phyloP scores from a whole-genome alignment of 1,139 yeast species.

The Yamadazyma diospyri region DNA sequence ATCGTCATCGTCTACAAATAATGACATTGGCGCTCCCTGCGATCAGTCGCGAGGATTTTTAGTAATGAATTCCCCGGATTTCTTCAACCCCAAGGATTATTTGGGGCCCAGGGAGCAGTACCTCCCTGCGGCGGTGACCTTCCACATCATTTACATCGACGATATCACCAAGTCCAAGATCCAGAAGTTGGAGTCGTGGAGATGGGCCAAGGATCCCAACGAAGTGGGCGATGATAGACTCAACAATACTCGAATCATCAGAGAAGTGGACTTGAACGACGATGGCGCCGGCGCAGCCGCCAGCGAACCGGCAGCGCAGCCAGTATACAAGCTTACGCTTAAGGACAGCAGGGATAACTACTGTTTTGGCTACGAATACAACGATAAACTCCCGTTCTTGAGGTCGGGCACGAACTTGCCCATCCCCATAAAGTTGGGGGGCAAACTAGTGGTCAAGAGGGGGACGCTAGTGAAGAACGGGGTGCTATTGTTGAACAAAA shows the following conservation, averaged over 20 bases:
- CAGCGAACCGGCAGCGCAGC: slow-evolving; percentile 7
- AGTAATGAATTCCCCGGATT: slow-evolving; percentile 4
- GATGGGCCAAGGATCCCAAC: slow-evolving; percentile 35
- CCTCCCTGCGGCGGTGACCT: slow-evolving; percentile 19
- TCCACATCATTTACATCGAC: slow-evolving; percentile 31
- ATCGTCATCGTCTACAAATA: slow-evolving; percentile 16
- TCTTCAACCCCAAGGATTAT: slow-evolving; percentile 18
- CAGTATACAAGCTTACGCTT: slow-evolving; percentile 32
- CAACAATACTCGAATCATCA: slow-evolving; percentile 23
- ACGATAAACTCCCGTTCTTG: slow-evolving; percentile 34
- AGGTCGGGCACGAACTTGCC: slow-evolving; percentile 25
- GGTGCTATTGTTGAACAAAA: slow-evolving; percentile 26
- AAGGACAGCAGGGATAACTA: slow-evolving; percentile 30
- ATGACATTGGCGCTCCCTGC: slow-evolving; percentile 10
- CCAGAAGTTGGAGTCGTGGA: slow-evolving; percentile 40
- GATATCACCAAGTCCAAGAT: slow-evolving; percentile 35
- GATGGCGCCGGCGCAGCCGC: slow-evolving; percentile 7
- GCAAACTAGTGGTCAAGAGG: slow-evolving; percentile 27
- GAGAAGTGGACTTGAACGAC: slow-evolving; percentile 30
- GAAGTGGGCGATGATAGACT: slow-evolving; percentile 39
- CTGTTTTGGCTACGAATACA: slow-evolving; percentile 38
- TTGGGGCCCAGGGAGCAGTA: slow-evolving; percentile 10
- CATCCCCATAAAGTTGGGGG: slow-evolving; percentile 38
- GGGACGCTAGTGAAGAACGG: slow-evolving; percentile 37
- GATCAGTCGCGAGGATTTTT: slow-evolving; percentile 1